Conservation (phyloP, 768 basidiomycete species). For the Epithele typhae region DNA sequence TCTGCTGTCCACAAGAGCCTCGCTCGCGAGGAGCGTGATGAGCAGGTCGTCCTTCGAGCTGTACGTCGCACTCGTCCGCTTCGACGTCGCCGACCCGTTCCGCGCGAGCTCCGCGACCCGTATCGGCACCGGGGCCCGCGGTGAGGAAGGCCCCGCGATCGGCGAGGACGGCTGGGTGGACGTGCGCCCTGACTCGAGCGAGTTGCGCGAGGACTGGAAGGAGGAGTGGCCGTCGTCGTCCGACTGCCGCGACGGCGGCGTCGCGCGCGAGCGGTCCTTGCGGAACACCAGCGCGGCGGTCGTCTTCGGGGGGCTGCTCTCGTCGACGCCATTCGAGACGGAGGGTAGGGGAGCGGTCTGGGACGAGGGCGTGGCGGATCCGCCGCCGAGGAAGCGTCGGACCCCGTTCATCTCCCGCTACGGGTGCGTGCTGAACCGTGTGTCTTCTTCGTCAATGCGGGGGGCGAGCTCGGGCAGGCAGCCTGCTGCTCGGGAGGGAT, state of each 20-base stretch:
- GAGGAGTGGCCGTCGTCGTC: constrained; percentile 25
- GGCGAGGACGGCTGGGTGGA: constrained; percentile 28
- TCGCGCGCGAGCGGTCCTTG: constrained; percentile 43
- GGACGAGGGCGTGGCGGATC: constrained; percentile 21
- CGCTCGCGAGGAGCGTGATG: constrained; percentile 85
- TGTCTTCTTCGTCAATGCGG: too few relatives aligned
- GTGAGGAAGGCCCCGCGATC: constrained; percentile 39
- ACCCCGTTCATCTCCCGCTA: constrained; percentile 58
- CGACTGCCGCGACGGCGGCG: constrained; percentile 16
- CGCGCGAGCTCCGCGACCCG: constrained; percentile 29
- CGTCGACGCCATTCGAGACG: too few relatives aligned
- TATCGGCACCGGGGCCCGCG: constrained; percentile 26
- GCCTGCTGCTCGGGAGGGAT: constrained; percentile 12
- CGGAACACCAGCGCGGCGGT: constrained; percentile 47
- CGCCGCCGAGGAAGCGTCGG: constrained; percentile 55
- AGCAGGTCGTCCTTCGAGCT: constrained; percentile 81
- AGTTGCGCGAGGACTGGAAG: constrained; percentile 21
- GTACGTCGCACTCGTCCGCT: constrained; percentile 39
- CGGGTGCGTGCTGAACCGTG: too few relatives aligned
- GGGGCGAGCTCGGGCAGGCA: too few relatives aligned
- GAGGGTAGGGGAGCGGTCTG: constrained; percentile 10
- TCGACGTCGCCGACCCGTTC: constrained; percentile 34
- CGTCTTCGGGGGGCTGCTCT: constrained; percentile 29
- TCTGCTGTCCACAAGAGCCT: constrained; percentile 90
- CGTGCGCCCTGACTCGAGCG: constrained; percentile 24